Evolutionary conservation across 2,329 filamentous ascomycete species (phyloP).

Genomic region (Aspergillus fumigatus): DNA sequence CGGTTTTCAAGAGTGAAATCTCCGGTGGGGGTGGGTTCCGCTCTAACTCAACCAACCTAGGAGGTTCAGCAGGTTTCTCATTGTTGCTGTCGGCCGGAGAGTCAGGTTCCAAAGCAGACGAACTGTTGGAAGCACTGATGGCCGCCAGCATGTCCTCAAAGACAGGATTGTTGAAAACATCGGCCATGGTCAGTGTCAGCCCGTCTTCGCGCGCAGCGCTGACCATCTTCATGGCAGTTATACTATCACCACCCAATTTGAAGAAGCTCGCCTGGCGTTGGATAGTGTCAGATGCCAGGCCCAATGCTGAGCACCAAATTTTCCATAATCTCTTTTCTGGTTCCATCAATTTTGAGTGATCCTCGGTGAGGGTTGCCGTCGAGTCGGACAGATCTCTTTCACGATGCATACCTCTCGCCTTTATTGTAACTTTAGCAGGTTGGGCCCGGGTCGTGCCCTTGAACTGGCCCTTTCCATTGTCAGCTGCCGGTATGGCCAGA

Average conservation of each 20-base stretch:
- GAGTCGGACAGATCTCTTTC: constrained; percentile 16
- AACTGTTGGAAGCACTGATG: constrained; percentile 20
- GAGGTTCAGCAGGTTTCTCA: constrained; percentile 7
- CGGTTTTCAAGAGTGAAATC: constrained; percentile 23
- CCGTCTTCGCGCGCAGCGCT: constrained; percentile 38
- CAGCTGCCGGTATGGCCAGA: constrained; percentile 18
- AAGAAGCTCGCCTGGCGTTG: constrained; percentile 40
- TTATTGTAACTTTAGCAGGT: constrained; percentile 10
- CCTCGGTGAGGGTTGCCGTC: constrained; percentile 28
- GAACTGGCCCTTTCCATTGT: constrained; percentile 1
- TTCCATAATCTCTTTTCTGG: constrained; percentile 33
- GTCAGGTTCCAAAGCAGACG: constrained; percentile 14
- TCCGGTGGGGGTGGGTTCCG: constrained; percentile 9
- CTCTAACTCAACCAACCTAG: background rate
- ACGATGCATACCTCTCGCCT: background rate
- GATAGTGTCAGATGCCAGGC: constrained; percentile 29
- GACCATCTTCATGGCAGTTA: constrained; percentile 40
- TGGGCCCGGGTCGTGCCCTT: background rate
- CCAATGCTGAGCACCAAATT: constrained; percentile 37
- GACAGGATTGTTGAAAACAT: constrained; percentile 41
- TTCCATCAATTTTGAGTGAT: constrained; percentile 22
- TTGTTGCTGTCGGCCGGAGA: constrained; percentile 12
- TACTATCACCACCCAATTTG: constrained; percentile 39
- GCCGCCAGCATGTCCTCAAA: constrained; percentile 37
- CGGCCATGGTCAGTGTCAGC: constrained; percentile 38